Conservation (phyloP, 2,329 filamentous ascomycete genomes). For the Talaromyces marneffei region DNA sequence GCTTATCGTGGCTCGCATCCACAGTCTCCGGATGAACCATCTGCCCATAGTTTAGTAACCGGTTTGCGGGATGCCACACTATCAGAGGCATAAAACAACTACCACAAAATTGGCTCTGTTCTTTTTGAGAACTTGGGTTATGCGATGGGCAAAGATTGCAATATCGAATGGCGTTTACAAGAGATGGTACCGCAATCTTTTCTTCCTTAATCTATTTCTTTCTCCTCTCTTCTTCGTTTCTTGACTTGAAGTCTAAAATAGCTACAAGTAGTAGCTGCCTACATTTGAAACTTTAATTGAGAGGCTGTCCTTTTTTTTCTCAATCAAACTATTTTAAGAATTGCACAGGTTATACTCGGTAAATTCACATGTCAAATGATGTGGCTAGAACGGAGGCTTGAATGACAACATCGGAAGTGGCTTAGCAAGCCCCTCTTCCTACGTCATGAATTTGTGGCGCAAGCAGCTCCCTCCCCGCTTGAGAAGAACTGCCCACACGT, state of each 20-base stretch:
- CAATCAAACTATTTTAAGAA: background rate
- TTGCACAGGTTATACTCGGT: too few relatives aligned
- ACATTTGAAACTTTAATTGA: background rate
- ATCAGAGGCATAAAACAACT: slow-evolving; percentile 9
- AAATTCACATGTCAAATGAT: slow-evolving; percentile 6
- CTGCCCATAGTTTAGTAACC: slow-evolving; percentile 15
- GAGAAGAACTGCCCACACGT: background rate
- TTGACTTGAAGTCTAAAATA: background rate
- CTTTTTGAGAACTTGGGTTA: background rate
- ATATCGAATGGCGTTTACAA: background rate
- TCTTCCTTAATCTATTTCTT: slow-evolving; percentile 5
- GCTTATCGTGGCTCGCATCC: slow-evolving; percentile 22
- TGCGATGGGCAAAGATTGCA: background rate
- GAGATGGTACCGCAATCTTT: background rate
- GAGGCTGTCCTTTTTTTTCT: background rate
- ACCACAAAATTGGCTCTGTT: background rate
- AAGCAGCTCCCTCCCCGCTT: slow-evolving; percentile 5
- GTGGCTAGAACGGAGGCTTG: slow-evolving; percentile 1
- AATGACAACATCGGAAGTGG: slow-evolving; percentile 5
- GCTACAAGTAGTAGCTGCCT: slow-evolving; percentile 1
- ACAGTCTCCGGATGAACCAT: slow-evolving; percentile 6
- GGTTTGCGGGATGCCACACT: slow-evolving; percentile 16
- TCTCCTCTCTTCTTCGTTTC: background rate
- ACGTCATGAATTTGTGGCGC: slow-evolving; percentile 12
- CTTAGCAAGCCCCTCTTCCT: background rate